Conservation (phyloP, 164 flowering plant species). For the Vitis labrusca region DNA sequence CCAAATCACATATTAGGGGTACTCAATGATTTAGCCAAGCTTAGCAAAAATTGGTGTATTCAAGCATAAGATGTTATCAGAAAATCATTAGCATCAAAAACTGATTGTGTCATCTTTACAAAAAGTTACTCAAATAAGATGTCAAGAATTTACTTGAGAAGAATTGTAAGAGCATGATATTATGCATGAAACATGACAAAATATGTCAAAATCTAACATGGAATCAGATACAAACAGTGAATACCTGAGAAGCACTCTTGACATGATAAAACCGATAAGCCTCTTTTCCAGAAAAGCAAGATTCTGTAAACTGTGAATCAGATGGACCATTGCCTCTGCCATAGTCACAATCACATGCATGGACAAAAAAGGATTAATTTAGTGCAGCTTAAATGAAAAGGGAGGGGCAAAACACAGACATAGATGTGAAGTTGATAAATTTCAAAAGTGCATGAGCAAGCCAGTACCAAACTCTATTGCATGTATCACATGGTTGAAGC, state of each 20-base stretch:
- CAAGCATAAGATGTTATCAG: background rate
- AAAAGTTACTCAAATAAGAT: background rate
- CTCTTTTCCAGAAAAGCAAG: conserved; percentile 31
- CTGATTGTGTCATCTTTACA: background rate
- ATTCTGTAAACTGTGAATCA: conserved; percentile 21
- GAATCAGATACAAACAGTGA: background rate
- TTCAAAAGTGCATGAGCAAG: too few relatives aligned
- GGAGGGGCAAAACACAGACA: too few relatives aligned
- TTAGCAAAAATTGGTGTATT: background rate
- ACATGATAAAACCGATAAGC: conserved; percentile 61
- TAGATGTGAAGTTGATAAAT: too few relatives aligned
- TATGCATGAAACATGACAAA: too few relatives aligned
- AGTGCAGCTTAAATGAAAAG: background rate
- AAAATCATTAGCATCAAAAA: background rate
- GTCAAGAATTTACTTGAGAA: background rate
- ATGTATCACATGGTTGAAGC: too few relatives aligned
- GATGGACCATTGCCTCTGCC: conserved; percentile 38
- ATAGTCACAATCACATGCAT: conserved; percentile 11
- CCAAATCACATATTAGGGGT: background rate
- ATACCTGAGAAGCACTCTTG: conserved; percentile 64
- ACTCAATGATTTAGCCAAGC: background rate
- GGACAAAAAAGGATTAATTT: conserved; percentile 1
- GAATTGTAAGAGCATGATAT: background rate
- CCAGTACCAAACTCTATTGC: too few relatives aligned
- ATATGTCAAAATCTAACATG: conserved; percentile 13